These are phyloP conservation scores for Monocercomonoides exilis DNA, from an alignment of 78 protist species.

Conservation along the genomic window DNA sequence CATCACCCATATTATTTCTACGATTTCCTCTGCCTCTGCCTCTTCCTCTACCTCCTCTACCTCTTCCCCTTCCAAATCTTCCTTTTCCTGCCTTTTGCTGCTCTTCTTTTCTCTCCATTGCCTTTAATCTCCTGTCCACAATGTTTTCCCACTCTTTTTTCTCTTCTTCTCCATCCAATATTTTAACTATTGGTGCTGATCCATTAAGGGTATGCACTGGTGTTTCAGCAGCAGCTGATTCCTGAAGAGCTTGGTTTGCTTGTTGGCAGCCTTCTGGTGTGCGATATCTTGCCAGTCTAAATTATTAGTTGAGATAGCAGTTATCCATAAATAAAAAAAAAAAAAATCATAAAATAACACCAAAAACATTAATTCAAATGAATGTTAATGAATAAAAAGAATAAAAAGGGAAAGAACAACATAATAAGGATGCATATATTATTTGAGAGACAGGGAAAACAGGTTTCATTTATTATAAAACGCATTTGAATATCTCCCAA, in stretches of 20 bases:
- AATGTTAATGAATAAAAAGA: too few species aligned
- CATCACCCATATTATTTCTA: not conserved
- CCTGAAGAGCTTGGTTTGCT: not conserved
- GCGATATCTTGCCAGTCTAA: not conserved
- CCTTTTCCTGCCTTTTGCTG: not conserved
- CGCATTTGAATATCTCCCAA: too few species aligned
- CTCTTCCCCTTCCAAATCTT: not conserved
- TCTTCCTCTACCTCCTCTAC: not conserved
- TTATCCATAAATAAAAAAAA: too few species aligned
- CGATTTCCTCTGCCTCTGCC: not conserved
- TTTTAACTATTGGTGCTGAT: not conserved
- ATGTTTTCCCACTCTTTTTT: not conserved
- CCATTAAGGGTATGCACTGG: not conserved
- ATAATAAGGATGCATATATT: too few species aligned
- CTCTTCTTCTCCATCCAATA: not conserved
- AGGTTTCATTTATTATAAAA: too few species aligned
- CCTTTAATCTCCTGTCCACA: not conserved
- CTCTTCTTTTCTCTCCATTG: not conserved
- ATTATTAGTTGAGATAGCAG: not conserved
- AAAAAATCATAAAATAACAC: too few species aligned
- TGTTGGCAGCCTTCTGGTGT: not conserved
- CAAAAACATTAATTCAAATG: too few species aligned
- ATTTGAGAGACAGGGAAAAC: too few species aligned
- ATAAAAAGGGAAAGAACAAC: too few species aligned
- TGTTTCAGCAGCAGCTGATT: not conserved